Evolutionary conservation across 176 grass and related monocot genomes (phyloP).

Genomic region (Poa annua): DNA sequence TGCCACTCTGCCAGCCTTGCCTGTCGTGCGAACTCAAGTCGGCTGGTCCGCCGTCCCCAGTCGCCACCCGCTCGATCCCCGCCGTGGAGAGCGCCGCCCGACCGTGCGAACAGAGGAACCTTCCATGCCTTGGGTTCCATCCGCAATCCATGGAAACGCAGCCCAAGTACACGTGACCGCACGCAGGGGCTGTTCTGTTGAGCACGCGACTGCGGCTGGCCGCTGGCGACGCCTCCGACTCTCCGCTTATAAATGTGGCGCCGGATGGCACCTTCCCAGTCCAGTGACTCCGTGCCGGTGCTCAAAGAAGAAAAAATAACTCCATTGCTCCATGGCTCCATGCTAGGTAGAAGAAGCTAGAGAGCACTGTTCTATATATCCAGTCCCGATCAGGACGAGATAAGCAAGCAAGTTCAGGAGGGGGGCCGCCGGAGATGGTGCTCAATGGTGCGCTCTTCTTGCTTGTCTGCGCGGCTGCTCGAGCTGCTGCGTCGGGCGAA

Average conservation of each 20-base stretch:
- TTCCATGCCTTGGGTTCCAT: background rate
- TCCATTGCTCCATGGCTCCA: no score
- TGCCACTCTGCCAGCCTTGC: background rate
- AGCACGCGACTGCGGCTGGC: no score
- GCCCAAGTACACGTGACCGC: background rate
- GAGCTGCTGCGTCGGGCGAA: background rate
- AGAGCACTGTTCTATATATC: background rate
- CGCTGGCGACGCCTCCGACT: no score
- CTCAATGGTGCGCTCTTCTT: slow-evolving; percentile 26
- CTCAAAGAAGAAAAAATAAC: no score
- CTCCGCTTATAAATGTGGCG: background rate
- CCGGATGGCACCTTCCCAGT: no score
- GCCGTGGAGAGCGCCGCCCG: background rate
- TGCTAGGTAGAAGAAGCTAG: background rate
- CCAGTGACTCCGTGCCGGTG: no score
- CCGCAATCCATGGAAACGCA: background rate
- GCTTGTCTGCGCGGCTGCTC: slow-evolving; percentile 28
- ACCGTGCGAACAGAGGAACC: background rate
- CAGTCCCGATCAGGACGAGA: no score
- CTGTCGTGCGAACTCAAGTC: background rate
- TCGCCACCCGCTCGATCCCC: background rate
- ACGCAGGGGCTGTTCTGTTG: background rate
- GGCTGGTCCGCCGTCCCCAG: background rate
- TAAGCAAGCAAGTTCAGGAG: background rate
- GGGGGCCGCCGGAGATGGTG: background rate